Conservation (phyloP, 1,284 basidiomycete species). For the Psilocybe mexicana region DNA sequence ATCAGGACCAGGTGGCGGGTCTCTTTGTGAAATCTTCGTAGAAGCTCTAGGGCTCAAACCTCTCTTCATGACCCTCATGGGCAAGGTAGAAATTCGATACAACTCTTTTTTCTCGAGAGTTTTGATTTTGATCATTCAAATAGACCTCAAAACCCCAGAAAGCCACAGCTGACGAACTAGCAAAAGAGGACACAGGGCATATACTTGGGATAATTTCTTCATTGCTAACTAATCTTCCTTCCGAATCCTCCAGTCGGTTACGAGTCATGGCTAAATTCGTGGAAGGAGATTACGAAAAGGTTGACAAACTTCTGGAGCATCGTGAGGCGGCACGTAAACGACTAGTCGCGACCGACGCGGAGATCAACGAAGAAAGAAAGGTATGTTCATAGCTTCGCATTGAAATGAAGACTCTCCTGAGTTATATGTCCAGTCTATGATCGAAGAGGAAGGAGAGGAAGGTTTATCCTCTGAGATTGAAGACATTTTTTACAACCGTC, state of each 20-base stretch:
- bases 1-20: slow-evolving; percentile 75
- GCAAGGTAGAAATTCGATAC: slow-evolving; percentile 60
- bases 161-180: slow-evolving; percentile 44
- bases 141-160: slow-evolving; percentile 65
- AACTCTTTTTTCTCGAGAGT: no score
- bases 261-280: slow-evolving; percentile 93
- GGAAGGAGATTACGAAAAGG: slow-evolving; percentile 88
- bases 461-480: slow-evolving; percentile 65
- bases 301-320: slow-evolving; percentile 90
- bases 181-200: slow-evolving; percentile 85
- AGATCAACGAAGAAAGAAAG: slow-evolving; percentile 68
- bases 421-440: slow-evolving; percentile 43
- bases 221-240: slow-evolving; percentile 85
- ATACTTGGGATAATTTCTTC: slow-evolving; percentile 88
- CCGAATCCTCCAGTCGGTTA: slow-evolving; percentile 80
- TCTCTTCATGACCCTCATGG: slow-evolving; percentile 91
- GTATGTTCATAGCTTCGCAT: slow-evolving; percentile 35
- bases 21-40: slow-evolving; percentile 85
- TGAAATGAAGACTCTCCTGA: not conserved
- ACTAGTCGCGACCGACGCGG: slow-evolving; percentile 58
- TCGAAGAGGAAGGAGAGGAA: slow-evolving; percentile 50
- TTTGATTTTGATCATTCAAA: not conserved
- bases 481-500: slow-evolving; percentile 79
- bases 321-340: slow-evolving; percentile 68
- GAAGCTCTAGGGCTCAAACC: slow-evolving; percentile 87